phyloP scores from a whole-genome alignment of 768 basidiomycete species.

The Lactarius akahatsu region DNA sequence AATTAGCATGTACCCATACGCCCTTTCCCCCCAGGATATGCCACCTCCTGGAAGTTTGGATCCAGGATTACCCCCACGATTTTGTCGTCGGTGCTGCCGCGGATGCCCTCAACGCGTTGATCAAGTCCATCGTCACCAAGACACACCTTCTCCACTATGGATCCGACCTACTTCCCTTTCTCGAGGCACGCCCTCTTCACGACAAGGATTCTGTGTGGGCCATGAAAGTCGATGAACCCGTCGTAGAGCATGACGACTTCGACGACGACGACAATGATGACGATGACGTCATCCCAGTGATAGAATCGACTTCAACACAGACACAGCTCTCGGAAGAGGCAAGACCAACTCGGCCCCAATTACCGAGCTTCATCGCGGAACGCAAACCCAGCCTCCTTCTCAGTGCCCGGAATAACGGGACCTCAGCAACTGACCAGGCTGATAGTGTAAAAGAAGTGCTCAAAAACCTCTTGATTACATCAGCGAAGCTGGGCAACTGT shows the following conservation, averaged over 20 bases:
- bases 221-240: slow-evolving; percentile 56
- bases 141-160: slow-evolving; percentile 84
- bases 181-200: slow-evolving; percentile 63
- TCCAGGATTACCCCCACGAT: slow-evolving; percentile 70
- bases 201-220: slow-evolving; percentile 77
- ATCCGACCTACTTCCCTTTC: slow-evolving; percentile 77
- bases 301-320: slow-evolving; percentile 31
- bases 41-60: slow-evolving; percentile 75
- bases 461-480: slow-evolving; percentile 59
- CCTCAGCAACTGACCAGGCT: slow-evolving; percentile 8
- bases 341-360: slow-evolving; percentile 8
- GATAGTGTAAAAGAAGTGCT: slow-evolving; percentile 52
- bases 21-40: slow-evolving; percentile 58
- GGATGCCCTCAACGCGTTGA: slow-evolving; percentile 69
- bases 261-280: slow-evolving; percentile 49
- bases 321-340: slow-evolving; percentile 23
- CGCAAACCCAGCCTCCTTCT: slow-evolving; percentile 71
- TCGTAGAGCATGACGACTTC: slow-evolving; percentile 65
- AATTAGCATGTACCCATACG: slow-evolving; percentile 1
- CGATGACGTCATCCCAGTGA: slow-evolving; percentile 30
- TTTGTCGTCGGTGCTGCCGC: slow-evolving; percentile 75
- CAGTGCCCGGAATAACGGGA: slow-evolving; percentile 33
- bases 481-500: slow-evolving; percentile 53
- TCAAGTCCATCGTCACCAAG: slow-evolving; percentile 77
- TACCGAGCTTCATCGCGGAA: slow-evolving; percentile 46